Evolutionary conservation across 208 protist species (phyloP), one percentile per base, ranked within the genome.

Genomic region (Strigomonas oncopelti): DNA sequence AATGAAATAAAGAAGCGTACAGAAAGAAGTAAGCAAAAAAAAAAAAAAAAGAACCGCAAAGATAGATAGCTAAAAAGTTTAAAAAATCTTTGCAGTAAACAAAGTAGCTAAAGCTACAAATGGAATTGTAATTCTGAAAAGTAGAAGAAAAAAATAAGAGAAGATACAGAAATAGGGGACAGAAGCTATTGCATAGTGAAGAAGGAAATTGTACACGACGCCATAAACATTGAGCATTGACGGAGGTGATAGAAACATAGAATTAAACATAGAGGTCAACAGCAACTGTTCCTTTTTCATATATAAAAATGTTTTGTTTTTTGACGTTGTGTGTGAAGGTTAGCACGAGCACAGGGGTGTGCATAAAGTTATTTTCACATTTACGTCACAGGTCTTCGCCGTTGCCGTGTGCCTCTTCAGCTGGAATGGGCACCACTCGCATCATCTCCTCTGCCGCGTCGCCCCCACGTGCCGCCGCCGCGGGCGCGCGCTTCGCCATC

Each of bases 21-120:
- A 46, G 28, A 32, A 75, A 34, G 13, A 31, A 65, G 62, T 72
- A 66, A 69, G 24, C 1, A 71, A 32, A 65, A 16, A 65, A 29
- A 59, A 60, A 46, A 62, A 61, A 65, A 66, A 72, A 76, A 65
- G 29, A 72, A 67, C 14, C 27, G 18, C 28, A 48, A 1, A 53
- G 71, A 46, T 63, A 74, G 55, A 32, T 56, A 38, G 13, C 22
- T 14, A 20, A 42, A 56, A 28, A 48, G 29, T 16, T 0, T 8
- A 11, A 14, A 55, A 5, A 65, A 54, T n/a, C n/a, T n/a, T n/a
- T n/a, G 46, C 1, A 22, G 31, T 38, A 53, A 54, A 51, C 14
- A 65, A n/a, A n/a, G 46, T 52, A 53, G 14, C 8, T 20, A 48
- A 18, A 42, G 36, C 7, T 20, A 46, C 18, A 56, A 13, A 1